Percentiles rank a stretch among this genome's conserved stretches.
Evolutionary conservation across 176 grass and related monocot species (phyloP).

Genomic region (Paspalum vaginatum): DNA sequence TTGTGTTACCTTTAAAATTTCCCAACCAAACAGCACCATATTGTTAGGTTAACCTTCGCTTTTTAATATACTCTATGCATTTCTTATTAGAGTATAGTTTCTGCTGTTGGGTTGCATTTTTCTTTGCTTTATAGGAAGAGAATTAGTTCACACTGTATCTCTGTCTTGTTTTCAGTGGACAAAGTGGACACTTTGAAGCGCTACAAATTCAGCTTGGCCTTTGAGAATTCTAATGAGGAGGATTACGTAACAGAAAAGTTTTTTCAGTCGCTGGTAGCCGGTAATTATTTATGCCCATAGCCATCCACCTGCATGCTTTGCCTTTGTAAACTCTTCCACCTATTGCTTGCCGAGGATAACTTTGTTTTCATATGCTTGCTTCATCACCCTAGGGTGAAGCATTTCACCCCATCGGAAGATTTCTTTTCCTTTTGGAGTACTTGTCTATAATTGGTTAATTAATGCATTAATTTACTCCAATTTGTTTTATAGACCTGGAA

Average conservation of each 20-base stretch:
- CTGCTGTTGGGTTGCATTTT: background rate
- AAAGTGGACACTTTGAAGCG: slow-evolving; percentile 83
- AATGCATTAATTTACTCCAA: background rate
- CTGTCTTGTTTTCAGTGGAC: slow-evolving; percentile 67
- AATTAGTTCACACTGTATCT: slow-evolving; percentile 30
- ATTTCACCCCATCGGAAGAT: background rate
- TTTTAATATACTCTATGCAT: background rate
- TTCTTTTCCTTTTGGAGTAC: slow-evolving; percentile 10
- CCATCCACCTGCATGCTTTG: slow-evolving; percentile 9
- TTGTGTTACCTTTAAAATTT: too few relatives aligned
- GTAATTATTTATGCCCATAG: slow-evolving; percentile 35
- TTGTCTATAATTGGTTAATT: slow-evolving; percentile 10
- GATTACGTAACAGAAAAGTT: slow-evolving; percentile 99
- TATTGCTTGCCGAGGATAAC: slow-evolving; percentile 28
- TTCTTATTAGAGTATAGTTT: slow-evolving; percentile 18
- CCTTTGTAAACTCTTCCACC: slow-evolving; percentile 19
- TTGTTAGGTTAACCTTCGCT: slow-evolving; percentile 4
- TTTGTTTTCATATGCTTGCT: slow-evolving; percentile 13
- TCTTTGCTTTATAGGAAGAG: background rate
- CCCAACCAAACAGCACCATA: background rate
- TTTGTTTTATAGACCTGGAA: slow-evolving; percentile 28
- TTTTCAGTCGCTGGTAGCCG: slow-evolving; percentile 95
- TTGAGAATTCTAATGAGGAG: slow-evolving; percentile 99
- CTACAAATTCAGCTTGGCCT: slow-evolving; percentile 99
- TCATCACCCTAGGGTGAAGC: background rate